These are phyloP conservation scores for Trichoderma citrinoviride DNA, from an alignment of 2,329 filamentous ascomycete species.

Conservation along the genomic window DNA sequence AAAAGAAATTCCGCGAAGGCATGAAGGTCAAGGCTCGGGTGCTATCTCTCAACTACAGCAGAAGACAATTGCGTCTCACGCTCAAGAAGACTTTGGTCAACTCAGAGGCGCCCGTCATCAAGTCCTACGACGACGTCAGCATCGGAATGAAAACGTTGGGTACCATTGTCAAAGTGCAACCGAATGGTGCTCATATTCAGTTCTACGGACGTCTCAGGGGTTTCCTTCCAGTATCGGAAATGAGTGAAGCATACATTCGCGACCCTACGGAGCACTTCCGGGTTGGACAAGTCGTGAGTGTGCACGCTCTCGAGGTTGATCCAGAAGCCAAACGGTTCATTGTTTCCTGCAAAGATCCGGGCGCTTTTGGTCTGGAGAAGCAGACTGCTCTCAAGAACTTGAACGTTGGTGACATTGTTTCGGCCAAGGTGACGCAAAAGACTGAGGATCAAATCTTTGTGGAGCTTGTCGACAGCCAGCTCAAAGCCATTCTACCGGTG, in stretches of 20 bases:
- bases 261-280: slow-evolving; percentile 89
- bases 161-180: slow-evolving; percentile 78
- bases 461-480: slow-evolving; percentile 68
- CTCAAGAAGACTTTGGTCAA: slow-evolving; percentile 94
- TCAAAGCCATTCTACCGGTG: slow-evolving; percentile 75
- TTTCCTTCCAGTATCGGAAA: slow-evolving; percentile 90
- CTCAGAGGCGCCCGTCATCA: slow-evolving; percentile 77
- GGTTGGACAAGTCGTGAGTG: slow-evolving; percentile 83
- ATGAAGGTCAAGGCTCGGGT: slow-evolving; percentile 82
- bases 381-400: slow-evolving; percentile 74
- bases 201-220: slow-evolving; percentile 84
- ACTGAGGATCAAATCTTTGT: slow-evolving; percentile 72
- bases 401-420: slow-evolving; percentile 69
- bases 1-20: slow-evolving; percentile 92
- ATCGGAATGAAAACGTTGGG: slow-evolving; percentile 78
- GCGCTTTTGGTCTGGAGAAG: slow-evolving; percentile 69
- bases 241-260: slow-evolving; percentile 95
- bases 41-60: slow-evolving; percentile 72
- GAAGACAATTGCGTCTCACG: slow-evolving; percentile 79
- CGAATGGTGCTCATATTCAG: slow-evolving; percentile 80
- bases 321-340: slow-evolving; percentile 68
- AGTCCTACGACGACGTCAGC: slow-evolving; percentile 69
- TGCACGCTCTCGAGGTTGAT: slow-evolving; percentile 82
- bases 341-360: slow-evolving; percentile 90
- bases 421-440: slow-evolving; percentile 78